phyloP scores from a whole-genome alignment of 2,329 filamentous ascomycete genomes.

The Berkeleyomyces rouxiae region DNA sequence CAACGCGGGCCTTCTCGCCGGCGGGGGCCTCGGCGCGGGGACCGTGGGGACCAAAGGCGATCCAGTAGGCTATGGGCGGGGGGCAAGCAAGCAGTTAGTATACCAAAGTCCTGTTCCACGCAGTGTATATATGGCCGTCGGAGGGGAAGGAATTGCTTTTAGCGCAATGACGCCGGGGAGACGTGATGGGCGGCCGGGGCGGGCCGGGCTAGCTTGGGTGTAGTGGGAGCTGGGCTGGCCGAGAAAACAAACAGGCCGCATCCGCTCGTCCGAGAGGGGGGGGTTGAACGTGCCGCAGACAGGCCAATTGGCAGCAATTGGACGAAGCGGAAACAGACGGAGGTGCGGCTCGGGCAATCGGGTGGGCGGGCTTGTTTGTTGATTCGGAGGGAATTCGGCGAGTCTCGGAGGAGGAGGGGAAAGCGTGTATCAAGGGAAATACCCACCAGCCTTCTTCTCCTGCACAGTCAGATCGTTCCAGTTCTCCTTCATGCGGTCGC shows the following conservation, averaged over 20 bases:
- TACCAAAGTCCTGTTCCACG: neutral
- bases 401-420: neutral
- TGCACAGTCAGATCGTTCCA: constrained; percentile 89
- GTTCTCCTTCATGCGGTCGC: constrained; percentile 96
- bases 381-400: constrained; percentile 4
- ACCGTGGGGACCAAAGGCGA: constrained; percentile 92
- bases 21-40: constrained; percentile 71
- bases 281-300: neutral
- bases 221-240: neutral
- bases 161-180: neutral
- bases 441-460: constrained; percentile 99
- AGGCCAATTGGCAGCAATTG: neutral
- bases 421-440: neutral
- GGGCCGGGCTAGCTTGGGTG: neutral
- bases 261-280: neutral
- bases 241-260: neutral
- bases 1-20: constrained; percentile 67
- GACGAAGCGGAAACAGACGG: neutral
- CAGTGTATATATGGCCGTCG: neutral
- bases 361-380: neutral
- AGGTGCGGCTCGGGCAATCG: no score
- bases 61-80: constrained; percentile 73
- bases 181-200: neutral
- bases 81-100: neutral
- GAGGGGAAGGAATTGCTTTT: neutral